Conservation (phyloP, 2,329 filamentous ascomycete species). For the Aspergillus pseudonomiae region DNA sequence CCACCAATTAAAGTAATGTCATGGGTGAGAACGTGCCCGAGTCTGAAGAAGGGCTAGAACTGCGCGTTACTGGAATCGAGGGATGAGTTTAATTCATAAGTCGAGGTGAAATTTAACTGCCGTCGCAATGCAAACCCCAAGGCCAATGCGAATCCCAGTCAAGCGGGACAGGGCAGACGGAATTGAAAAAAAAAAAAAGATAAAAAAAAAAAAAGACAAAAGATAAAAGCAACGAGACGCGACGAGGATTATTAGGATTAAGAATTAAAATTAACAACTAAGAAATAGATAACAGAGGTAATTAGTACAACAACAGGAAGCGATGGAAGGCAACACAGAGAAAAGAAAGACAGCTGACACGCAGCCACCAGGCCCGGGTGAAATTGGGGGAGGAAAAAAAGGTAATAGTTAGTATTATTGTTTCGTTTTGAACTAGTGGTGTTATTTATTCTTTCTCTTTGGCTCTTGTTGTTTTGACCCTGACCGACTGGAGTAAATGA, state of each 20-base stretch:
- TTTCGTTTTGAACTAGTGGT: background rate
- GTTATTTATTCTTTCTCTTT: constrained; percentile 7
- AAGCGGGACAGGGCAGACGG: background rate
- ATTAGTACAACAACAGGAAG: background rate
- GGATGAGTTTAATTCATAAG: constrained; percentile 7
- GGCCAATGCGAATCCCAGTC: constrained; percentile 7
- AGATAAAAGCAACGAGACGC: background rate
- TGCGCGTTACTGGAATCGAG: constrained; percentile 12
- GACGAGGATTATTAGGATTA: constrained; percentile 4
- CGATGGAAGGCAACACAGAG: background rate
- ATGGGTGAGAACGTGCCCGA: constrained; percentile 8
- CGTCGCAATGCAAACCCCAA: constrained; percentile 13
- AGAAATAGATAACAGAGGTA: background rate
- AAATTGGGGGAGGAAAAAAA: background rate
- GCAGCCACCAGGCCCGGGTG: background rate
- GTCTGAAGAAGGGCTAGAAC: background rate
- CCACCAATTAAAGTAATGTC: constrained; percentile 11
- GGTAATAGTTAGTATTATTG: background rate
- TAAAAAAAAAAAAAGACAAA: background rate
- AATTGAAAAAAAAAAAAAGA: constrained; percentile 6
- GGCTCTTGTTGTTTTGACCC: constrained; percentile 1
- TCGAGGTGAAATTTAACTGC: constrained; percentile 9
- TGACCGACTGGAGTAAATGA: constrained; percentile 4
- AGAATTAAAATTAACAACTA: constrained; percentile 1
- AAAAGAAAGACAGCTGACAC: constrained; percentile 1